A percentile compares a stretch with the other conserved stretches of the same genome.
Evolutionary conservation across 192 early-diverging fungal species (phyloP).

Genomic region (Geranomyces michiganensis): DNA sequence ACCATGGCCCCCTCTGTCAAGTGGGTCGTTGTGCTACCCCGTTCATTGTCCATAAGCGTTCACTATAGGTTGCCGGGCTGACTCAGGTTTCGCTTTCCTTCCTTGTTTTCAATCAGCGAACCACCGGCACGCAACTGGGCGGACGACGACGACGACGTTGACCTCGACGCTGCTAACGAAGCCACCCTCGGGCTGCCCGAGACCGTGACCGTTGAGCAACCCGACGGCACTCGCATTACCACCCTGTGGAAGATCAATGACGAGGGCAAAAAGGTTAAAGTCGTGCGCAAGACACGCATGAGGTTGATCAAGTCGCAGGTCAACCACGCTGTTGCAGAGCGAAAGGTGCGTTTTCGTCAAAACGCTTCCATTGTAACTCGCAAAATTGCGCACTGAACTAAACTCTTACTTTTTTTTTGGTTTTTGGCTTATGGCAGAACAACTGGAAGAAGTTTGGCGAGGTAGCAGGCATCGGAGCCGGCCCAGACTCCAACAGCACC

Average conservation of each 20-base stretch:
- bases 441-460: slow-evolving; percentile 94
- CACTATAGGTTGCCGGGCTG: too few relatives aligned
- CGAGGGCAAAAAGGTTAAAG: slow-evolving; percentile 89
- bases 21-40: too few relatives aligned
- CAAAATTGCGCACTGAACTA: too few relatives aligned
- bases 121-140: slow-evolving; percentile 61
- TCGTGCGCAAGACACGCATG: slow-evolving; percentile 79
- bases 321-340: slow-evolving; percentile 85
- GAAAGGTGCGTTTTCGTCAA: slow-evolving; percentile 61
- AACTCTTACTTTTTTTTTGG: too few relatives aligned
- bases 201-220: slow-evolving; percentile 64
- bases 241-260: slow-evolving; percentile 85
- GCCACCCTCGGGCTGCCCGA: slow-evolving; percentile 39
- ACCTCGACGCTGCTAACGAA: slow-evolving; percentile 36
- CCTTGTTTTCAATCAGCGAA: slow-evolving; percentile 25
- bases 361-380: too few relatives aligned
- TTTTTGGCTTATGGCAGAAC: slow-evolving; percentile 41
- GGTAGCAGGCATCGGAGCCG: slow-evolving; percentile 72
- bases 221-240: slow-evolving; percentile 77
- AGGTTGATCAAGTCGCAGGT: slow-evolving; percentile 72
- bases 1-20: too few relatives aligned
- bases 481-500: slow-evolving; percentile 88
- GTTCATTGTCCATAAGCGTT: too few relatives aligned
- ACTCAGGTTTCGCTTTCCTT: not conserved
- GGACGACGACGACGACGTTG: slow-evolving; percentile 73